Evolutionary conservation across 192 early-diverging fungal species (phyloP), one percentile per base, ranked within the genome.

Genomic region (Podila epigama): DNA sequence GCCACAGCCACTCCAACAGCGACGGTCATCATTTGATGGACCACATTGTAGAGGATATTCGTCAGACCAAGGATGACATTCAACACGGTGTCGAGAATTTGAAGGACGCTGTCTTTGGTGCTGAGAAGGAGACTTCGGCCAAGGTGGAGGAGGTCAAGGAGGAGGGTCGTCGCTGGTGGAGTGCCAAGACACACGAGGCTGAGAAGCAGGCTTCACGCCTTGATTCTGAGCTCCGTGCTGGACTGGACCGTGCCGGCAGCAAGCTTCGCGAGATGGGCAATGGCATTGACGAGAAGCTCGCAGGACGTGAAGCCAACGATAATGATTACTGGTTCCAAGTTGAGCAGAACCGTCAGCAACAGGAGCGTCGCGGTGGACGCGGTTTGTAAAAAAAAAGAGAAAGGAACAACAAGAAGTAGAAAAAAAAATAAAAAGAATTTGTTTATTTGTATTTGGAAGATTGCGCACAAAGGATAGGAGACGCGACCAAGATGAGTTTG

Each of bases 101-200:
- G 55, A 57, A 37, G 34, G 55, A 35, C 3, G 32, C 18, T 36
- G 55, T 36, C 55, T 57, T 57, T 57, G 55, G 55, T 5, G 5
- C 55, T 33, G 55, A 57, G 32, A 28, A 57, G 55, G 61, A 63
- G 10, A 52, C n/a, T 28, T 13, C 51, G 20, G 63, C 33, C 22
- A 36, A 53, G 36, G 34, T 55, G 2, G 36, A 55, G 6, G 15
- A 69, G 29, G 57, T 28, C 31, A 33, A 18, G 35, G 32, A 54
- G 4, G 59, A 75, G 1, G 28, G 40, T 20, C 42, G 44, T 28
- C 27, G 13, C 27, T 69, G 67, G 67, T 69, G 67, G 61, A 53
- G 34, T 29, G 9, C 29, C 42, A 58, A 64, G 55, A 39, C 63
- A 1, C 25, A 55, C n/a, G 67, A 69, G 58, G 40, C 67, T 25